Conservation (phyloP, 2,329 filamentous ascomycete genomes). For the Penicillium vulpinum region DNA sequence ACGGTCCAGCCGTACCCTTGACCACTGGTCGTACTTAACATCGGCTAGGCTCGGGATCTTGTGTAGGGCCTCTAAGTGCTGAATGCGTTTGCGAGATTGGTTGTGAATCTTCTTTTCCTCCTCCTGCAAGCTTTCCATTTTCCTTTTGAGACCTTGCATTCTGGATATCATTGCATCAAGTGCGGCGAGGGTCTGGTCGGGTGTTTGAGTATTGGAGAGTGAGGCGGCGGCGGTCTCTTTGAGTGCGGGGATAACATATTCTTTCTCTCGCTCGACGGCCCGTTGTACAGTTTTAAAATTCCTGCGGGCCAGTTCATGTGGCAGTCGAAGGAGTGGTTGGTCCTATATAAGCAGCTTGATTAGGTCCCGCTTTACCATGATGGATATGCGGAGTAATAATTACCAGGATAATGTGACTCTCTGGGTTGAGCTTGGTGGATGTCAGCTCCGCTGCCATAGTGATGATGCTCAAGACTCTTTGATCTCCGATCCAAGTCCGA, state of each 20-base stretch:
- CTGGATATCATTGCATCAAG: constrained; percentile 82
- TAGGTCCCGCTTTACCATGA: constrained; percentile 11
- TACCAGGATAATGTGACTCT: constrained; percentile 53
- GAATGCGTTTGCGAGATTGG: constrained; percentile 73
- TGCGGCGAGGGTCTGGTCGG: constrained; percentile 72
- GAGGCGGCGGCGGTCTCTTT: constrained; percentile 61
- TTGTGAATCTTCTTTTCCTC: constrained; percentile 77
- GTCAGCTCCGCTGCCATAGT: constrained; percentile 47
- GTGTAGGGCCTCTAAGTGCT: constrained; percentile 79
- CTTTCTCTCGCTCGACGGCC: constrained; percentile 50
- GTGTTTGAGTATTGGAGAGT: constrained; percentile 60
- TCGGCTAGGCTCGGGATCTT: constrained; percentile 79
- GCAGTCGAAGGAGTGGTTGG: constrained; percentile 88
- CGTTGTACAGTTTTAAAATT: constrained; percentile 78
- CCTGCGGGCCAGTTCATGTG: constrained; percentile 87
- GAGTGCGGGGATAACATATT: constrained; percentile 50
- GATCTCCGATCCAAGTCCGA: not conserved
- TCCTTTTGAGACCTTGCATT: constrained; percentile 84
- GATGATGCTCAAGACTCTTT: not conserved
- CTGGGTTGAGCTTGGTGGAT: constrained; percentile 51
- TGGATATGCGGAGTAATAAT: constrained; percentile 10
- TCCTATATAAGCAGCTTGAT: constrained; percentile 58
- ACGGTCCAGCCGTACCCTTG: constrained; percentile 74
- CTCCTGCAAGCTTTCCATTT: constrained; percentile 72
- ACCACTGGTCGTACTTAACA: constrained; percentile 92